Evolutionary conservation across 1,284 basidiomycete genomes (phyloP), one percentile per base, ranked within the genome.

Genomic region (Anthracocystis panici-leucophaei): DNA sequence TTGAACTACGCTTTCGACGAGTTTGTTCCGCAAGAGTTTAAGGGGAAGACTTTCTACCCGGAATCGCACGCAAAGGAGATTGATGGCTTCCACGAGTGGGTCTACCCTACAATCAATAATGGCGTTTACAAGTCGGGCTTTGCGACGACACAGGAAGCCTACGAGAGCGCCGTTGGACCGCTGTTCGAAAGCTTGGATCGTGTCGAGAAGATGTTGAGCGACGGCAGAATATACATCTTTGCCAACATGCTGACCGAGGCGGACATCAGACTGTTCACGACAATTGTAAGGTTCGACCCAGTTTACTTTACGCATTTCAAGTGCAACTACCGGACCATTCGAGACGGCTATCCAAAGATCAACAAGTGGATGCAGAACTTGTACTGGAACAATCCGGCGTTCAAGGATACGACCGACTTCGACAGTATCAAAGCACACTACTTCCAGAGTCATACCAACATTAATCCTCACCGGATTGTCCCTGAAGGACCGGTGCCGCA

Each of bases 281-380:
- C 95, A 5, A 92, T 95, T 61, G 91, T 96, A 71, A 81, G 92
- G 85, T 68, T 73, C 56, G 94, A 96, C 82, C 91, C 92, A 0
- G 95, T 93, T 35, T 98, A 99, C 86, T 89, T 92, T 58, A 51
- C 91, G 0, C 92, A 94, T 86, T 97, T 98, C 89, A 97, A 97
- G 86, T 96, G 94, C 88, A 96, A 97, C 88, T 86, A 79, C 51
- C 50, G 67, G 33, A 76, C 72, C 49, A 84, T 84, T 50, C 70
- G 83, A 11, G 65, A 68, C 31, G 81, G 74, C 1, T 82, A 77
- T 60, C 83, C 83, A 11, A 49, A 65, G 21, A 70, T 84, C 57
- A 74, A 84, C 62, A 62, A 58, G 38, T 87, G 94, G 94, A 85
- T 93, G 86, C 91, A 91, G 85, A 91, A 92, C 81, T 87, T 97